Evolutionary conservation across 139 green algal species (phyloP).

Genomic region (Chlamydomonas sp.): DNA sequence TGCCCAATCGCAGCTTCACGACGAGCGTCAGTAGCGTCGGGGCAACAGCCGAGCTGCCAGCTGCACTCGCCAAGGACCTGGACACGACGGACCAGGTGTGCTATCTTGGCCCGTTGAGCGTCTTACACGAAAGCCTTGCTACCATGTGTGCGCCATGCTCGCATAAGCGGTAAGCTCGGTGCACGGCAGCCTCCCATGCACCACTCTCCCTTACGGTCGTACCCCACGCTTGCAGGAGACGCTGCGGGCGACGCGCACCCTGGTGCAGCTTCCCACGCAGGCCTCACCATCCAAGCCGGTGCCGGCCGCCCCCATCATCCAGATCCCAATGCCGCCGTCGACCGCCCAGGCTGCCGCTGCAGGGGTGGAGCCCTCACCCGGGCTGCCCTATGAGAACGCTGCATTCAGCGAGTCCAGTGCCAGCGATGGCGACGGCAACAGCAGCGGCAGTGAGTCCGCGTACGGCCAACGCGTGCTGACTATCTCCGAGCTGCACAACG

Average conservation of each 20-base stretch:
- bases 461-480: conserved; percentile 29
- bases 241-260: background rate
- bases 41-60: background rate
- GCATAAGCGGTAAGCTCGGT: background rate
- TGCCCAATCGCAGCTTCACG: too few relatives aligned
- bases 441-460: conserved; percentile 4
- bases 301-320: conserved; percentile 30
- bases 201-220: too few relatives aligned
- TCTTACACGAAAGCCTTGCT: background rate
- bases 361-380: conserved; percentile 6
- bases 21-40: too few relatives aligned
- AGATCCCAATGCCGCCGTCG: conserved; percentile 4
- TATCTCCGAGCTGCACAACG: conserved; percentile 22
- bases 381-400: conserved; percentile 29
- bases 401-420: conserved; percentile 23
- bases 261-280: background rate
- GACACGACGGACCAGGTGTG: too few relatives aligned
- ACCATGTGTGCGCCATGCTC: background rate
- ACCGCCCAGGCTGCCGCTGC: background rate
- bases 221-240: too few relatives aligned
- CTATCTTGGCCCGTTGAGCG: too few relatives aligned
- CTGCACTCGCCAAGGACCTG: too few relatives aligned
- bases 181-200: too few relatives aligned
- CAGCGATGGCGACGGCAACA: conserved; percentile 4
- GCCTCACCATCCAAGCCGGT: background rate